These are phyloP conservation scores for Chaetomiaceae sp. DNA, from an alignment of 2,329 filamentous ascomycete species.

Conservation along the genomic window DNA sequence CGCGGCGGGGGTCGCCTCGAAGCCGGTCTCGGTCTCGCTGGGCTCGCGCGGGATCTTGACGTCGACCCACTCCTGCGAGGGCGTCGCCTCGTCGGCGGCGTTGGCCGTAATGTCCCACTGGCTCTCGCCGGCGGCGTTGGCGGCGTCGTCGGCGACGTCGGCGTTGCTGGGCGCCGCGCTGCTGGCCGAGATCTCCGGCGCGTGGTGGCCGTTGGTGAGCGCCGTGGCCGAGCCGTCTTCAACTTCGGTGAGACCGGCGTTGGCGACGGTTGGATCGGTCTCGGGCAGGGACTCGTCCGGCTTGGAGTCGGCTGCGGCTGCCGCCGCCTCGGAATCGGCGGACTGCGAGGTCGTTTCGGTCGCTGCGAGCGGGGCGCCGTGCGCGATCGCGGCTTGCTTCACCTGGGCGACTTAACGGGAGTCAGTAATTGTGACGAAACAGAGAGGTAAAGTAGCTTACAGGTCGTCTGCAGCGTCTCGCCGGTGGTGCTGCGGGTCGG, in stretches of 20 bases:
- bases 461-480: conserved; percentile 61
- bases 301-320: conserved; percentile 22
- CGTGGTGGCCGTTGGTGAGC: conserved; percentile 39
- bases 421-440: too few relatives aligned
- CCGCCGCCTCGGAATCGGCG: conserved; percentile 27
- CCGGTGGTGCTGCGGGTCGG: conserved; percentile 59
- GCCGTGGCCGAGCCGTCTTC: conserved; percentile 40
- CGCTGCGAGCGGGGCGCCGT: conserved; percentile 38
- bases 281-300: conserved; percentile 27
- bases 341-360: conserved; percentile 20
- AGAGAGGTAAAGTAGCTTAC: too few relatives aligned
- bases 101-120: conserved; percentile 59
- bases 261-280: conserved; percentile 61
- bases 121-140: conserved; percentile 56
- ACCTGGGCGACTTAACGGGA: conserved; percentile 56
- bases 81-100: conserved; percentile 38
- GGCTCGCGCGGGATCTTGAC: conserved; percentile 64
- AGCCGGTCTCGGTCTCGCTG: conserved; percentile 64
- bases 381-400: conserved; percentile 49
- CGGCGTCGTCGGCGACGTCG: conserved; percentile 45
- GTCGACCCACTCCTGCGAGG: conserved; percentile 65
- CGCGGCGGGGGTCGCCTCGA: conserved; percentile 53
- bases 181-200: conserved; percentile 30
- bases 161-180: conserved; percentile 42
- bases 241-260: conserved; percentile 64